phyloP scores from a whole-genome alignment of 2,329 filamentous ascomycete genomes.

The Scedosporium dehoogii region DNA sequence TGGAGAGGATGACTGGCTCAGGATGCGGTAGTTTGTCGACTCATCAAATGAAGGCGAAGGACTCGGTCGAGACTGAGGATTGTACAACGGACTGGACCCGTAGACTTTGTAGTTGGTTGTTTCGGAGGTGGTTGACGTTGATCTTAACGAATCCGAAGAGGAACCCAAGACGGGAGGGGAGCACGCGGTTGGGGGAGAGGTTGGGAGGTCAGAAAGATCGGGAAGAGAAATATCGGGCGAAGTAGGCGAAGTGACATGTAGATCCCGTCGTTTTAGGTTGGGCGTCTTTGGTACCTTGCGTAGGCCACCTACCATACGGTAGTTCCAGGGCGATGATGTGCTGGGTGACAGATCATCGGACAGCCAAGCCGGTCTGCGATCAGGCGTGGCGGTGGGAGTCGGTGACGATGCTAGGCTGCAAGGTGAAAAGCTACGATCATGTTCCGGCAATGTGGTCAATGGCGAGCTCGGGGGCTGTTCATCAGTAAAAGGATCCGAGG shows the following conservation, averaged over 20 bases:
- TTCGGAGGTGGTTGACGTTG: conserved; percentile 36
- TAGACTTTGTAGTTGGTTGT: conserved; percentile 46
- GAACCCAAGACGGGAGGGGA: neutral
- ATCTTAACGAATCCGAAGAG: conserved; percentile 21
- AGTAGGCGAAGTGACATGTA: neutral
- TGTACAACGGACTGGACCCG: conserved; percentile 33
- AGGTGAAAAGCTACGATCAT: conserved; percentile 24
- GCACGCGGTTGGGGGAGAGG: neutral
- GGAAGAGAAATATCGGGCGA: neutral
- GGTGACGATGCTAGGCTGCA: conserved; percentile 19
- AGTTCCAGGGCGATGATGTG: conserved; percentile 37
- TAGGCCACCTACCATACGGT: conserved; percentile 43
- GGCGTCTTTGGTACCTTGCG: conserved; percentile 39
- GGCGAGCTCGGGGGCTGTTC: conserved; percentile 37
- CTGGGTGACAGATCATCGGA: conserved; percentile 10
- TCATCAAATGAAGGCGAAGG: conserved; percentile 7
- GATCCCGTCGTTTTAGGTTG: conserved; percentile 9
- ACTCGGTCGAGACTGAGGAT: conserved; percentile 24
- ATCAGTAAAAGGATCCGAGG: conserved; percentile 36
- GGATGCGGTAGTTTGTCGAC: conserved; percentile 36
- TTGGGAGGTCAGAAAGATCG: neutral
- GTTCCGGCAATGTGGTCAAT: conserved; percentile 36
- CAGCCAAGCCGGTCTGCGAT: conserved; percentile 12
- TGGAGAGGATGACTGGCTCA: conserved; percentile 38
- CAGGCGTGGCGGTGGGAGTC: conserved; percentile 15